Base-by-base conservation (phyloP, 2,329 filamentous ascomycete species). In the Paracoccidioides brasiliensis region DNA sequence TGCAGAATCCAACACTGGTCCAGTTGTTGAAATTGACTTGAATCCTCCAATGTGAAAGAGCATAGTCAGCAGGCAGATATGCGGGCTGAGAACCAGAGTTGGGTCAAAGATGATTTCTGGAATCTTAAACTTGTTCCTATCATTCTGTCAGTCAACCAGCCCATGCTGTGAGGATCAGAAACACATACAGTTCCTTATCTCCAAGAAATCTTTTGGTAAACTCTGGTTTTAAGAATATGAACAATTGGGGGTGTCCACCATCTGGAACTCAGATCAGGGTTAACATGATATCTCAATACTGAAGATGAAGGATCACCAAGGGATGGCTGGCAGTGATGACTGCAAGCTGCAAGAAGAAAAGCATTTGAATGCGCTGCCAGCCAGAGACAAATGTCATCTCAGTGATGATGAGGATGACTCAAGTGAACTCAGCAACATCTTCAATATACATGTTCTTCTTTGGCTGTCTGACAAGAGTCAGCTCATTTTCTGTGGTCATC, bases 391-490 rank as follows among this genome's bases (percentile, higher is more conserved):
- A 70, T 4, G 59, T 66, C 58, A 65, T 68, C 58, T 70, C 60
- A 12, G 55, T 67, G 10, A 59, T 69, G 8, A 58, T 60, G 28
- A 69, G 57, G n/a, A 69, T 53, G 15, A 68, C 61, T 51, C 57
- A 53, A 1, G 64, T 58, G 54, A 66, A 69, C 57, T 69, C 61
- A n/a, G 61, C 61, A 14, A 69, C 56, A 60, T 69, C 64, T 57
- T 69, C 57, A 46, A 68, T 58, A 57, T 65, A 69, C 54, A 70
- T 70, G 10, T 58, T 67, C 43, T 57, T 57, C n/a, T n/a, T n/a
- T n/a, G n/a, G n/a, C n/a, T n/a, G n/a, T 33, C 50, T 9, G 40
- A 52, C 45, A 30, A 64, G 48, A 9, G 54, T 45, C 28, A 69
- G 60, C 1, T 60, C 55, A 52, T 68, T 64, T 28, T 50, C 32